Percentiles rank a stretch among this genome's conserved stretches.
Evolutionary conservation across 306 rosid species (phyloP).

Genomic region (Trifolium dubium): DNA sequence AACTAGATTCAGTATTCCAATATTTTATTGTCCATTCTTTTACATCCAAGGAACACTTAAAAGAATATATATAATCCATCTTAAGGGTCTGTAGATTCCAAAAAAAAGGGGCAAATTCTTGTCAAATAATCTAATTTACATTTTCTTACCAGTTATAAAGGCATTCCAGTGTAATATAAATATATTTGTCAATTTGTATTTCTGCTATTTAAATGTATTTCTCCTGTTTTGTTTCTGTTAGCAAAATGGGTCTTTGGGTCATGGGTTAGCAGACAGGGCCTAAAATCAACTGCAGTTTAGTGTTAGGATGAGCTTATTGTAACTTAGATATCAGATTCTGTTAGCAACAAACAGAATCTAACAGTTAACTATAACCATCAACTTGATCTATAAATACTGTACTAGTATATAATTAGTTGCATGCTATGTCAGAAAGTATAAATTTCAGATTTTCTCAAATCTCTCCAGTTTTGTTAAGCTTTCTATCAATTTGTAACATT

Average conservation of each 20-base stretch:
- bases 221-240: neutral
- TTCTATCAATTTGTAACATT: neutral
- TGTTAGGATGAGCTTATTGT: slow-evolving; percentile 5
- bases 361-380: neutral
- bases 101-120: neutral
- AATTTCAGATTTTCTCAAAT: slow-evolving; percentile 16
- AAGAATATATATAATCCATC: slow-evolving; percentile 6
- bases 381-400: neutral
- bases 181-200: slow-evolving; percentile 13
- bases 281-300: neutral
- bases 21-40: slow-evolving; percentile 6
- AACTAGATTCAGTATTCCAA: slow-evolving; percentile 19
- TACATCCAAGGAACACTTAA: slow-evolving; percentile 13
- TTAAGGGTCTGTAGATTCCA: slow-evolving; percentile 13
- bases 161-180: neutral
- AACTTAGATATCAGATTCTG: slow-evolving; percentile 14
- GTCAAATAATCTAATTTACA: neutral
- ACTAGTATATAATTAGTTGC: slow-evolving; percentile 1
- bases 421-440: slow-evolving; percentile 10
- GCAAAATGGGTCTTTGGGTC: neutral
- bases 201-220: slow-evolving; percentile 20
- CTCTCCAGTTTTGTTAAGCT: neutral
- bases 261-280: slow-evolving; percentile 4
- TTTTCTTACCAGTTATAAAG: slow-evolving; percentile 28
- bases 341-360: neutral